phyloP scores from a whole-genome alignment of 805 yeast species.

The Metschnikowia colocasiae region DNA sequence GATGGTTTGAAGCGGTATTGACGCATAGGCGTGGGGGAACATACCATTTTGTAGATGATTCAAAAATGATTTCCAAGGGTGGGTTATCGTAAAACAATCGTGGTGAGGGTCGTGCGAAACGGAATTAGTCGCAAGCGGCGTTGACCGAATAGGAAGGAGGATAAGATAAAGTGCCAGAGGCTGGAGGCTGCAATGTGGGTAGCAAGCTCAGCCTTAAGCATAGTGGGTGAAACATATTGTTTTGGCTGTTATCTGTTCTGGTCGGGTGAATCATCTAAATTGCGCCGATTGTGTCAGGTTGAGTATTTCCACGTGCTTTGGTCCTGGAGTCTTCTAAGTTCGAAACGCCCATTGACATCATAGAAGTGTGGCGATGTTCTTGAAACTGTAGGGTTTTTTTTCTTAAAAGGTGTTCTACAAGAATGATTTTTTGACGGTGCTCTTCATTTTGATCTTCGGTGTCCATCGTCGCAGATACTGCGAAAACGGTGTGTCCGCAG shows the following conservation, averaged over 20 bases:
- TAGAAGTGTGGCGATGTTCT: not conserved
- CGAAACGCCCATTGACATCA: not conserved
- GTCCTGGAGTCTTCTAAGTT: not conserved
- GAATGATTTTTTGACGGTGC: not conserved
- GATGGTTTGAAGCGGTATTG: not conserved
- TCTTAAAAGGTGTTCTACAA: not conserved
- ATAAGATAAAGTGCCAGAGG: conserved; percentile 4
- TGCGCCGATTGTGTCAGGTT: too few species aligned
- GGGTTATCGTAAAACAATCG: conserved; percentile 5
- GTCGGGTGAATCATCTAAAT: too few species aligned
- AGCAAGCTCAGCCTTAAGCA: too few species aligned
- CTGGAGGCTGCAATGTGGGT: not conserved
- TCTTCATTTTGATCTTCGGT: not conserved
- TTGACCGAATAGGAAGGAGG: conserved; percentile 10
- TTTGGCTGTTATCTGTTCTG: too few species aligned
- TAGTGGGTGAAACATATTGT: too few species aligned
- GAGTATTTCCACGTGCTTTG: not conserved
- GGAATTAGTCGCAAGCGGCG: conserved; percentile 8
- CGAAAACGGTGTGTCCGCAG: not conserved
- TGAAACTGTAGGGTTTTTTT: not conserved
- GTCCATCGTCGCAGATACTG: not conserved
- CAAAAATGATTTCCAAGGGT: not conserved
- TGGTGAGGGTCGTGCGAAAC: conserved; percentile 8
- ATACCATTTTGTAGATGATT: conserved; percentile 10
- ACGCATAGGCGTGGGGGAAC: conserved; percentile 4